Conservation (phyloP, 768 basidiomycete species). For the Naematelia encephala region DNA sequence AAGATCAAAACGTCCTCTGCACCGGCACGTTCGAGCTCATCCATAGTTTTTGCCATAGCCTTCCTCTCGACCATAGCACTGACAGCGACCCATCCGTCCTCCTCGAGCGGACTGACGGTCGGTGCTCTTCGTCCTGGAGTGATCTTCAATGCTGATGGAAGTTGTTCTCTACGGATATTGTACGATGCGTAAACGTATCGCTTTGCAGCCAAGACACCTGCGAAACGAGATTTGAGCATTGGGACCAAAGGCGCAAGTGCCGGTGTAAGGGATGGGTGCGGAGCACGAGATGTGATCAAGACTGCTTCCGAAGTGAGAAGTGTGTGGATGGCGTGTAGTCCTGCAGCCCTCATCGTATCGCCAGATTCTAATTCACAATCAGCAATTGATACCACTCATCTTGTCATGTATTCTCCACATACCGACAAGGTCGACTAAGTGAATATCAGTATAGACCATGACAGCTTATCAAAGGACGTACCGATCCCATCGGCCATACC, state of each 20-base stretch:
- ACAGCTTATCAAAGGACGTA: conserved; percentile 51
- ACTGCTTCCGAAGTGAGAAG: conserved; percentile 84
- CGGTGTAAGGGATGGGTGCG: conserved; percentile 52
- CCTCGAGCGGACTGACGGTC: conserved; percentile 75
- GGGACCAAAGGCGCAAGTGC: conserved; percentile 66
- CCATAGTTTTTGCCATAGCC: conserved; percentile 77
- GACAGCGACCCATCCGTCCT: conserved; percentile 83
- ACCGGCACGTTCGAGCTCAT: conserved; percentile 72
- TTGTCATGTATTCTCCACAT: conserved; percentile 40
- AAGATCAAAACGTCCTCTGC: conserved; percentile 89
- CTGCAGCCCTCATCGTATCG: conserved; percentile 98
- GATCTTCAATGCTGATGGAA: conserved; percentile 63
- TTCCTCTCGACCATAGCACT: conserved; percentile 89
- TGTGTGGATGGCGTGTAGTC: conserved; percentile 87
- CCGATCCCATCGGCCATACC: conserved; percentile 97
- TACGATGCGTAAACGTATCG: conserved; percentile 84
- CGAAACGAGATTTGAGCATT: conserved; percentile 78
- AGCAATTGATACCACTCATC: conserved; percentile 3
- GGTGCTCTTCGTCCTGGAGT: conserved; percentile 88
- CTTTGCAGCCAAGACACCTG: conserved; percentile 80
- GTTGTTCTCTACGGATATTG: conserved; percentile 69
- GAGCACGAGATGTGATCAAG: conserved; percentile 67
- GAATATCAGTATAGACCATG: conserved; percentile 8
- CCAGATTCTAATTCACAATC: conserved; percentile 71
- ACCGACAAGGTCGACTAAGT: conserved; percentile 94